Evolutionary conservation across 345 rosid species (phyloP).

Genomic region (Excoecaria cochinchinensis): DNA sequence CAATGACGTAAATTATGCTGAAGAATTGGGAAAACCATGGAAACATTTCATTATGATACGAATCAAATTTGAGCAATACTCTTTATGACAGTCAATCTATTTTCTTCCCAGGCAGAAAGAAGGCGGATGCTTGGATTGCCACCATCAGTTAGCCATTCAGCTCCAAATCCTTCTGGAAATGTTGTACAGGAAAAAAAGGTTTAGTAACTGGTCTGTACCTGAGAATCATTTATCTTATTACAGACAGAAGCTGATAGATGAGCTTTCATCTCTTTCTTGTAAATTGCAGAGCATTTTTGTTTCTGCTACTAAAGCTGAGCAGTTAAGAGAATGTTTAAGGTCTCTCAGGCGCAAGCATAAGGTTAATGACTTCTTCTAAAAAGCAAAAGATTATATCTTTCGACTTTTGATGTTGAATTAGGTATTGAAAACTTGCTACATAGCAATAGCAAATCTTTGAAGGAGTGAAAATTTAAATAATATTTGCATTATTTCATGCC

Average conservation of each 20-base stretch:
- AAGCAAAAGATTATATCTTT: neutral
- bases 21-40: neutral
- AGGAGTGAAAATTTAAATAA: neutral
- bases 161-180: slow-evolving; percentile 20
- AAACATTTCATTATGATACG: neutral
- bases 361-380: slow-evolving; percentile 30
- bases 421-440: neutral
- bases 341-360: slow-evolving; percentile 56
- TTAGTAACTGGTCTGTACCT: neutral
- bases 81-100: neutral
- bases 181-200: slow-evolving; percentile 34
- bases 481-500: neutral
- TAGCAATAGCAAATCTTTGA: neutral
- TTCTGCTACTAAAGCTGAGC: slow-evolving; percentile 39
- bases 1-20: neutral
- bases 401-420: neutral
- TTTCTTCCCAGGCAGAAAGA: slow-evolving; percentile 52
- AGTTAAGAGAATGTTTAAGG: slow-evolving; percentile 66
- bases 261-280: slow-evolving; percentile 12
- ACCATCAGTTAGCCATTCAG: slow-evolving; percentile 19
- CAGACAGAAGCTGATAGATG: slow-evolving; percentile 9
- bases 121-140: slow-evolving; percentile 48
- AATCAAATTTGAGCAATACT: neutral
- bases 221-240: neutral
- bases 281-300: slow-evolving; percentile 36